Conservation (phyloP, 305 asterid genomes). For the Fraxinus greggii region DNA sequence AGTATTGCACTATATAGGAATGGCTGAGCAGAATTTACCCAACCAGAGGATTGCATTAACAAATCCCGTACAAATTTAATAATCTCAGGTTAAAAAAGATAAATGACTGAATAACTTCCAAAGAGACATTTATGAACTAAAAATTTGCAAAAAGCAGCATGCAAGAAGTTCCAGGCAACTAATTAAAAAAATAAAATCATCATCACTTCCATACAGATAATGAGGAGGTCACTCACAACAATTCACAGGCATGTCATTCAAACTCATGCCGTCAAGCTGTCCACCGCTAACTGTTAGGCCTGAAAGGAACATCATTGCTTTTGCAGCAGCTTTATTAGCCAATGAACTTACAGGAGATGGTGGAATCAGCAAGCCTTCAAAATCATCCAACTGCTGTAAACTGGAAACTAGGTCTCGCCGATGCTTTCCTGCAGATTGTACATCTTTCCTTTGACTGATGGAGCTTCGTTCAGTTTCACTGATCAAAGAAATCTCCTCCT, state of each 20-base stretch:
- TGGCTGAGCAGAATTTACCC: slow-evolving; percentile 8
- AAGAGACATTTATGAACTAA: slow-evolving; percentile 8
- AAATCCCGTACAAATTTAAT: slow-evolving; percentile 9
- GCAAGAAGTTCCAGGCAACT: slow-evolving; percentile 22
- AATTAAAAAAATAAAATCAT: background rate
- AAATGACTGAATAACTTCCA: slow-evolving; percentile 2
- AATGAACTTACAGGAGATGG: slow-evolving; percentile 69
- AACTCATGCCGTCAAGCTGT: slow-evolving; percentile 74
- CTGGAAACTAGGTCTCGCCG: slow-evolving; percentile 76
- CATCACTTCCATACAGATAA: slow-evolving; percentile 11
- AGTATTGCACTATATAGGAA: slow-evolving; percentile 12
- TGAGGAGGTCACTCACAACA: slow-evolving; percentile 62
- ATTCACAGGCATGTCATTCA: slow-evolving; percentile 71
- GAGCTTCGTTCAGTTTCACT: slow-evolving; percentile 46
- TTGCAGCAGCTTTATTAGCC: slow-evolving; percentile 96
- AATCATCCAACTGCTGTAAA: slow-evolving; percentile 77
- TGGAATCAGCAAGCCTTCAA: slow-evolving; percentile 79
- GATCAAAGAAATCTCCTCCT: slow-evolving; percentile 52
- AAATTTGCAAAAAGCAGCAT: slow-evolving; percentile 12
- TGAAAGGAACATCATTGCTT: slow-evolving; percentile 85
- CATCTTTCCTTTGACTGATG: slow-evolving; percentile 46
- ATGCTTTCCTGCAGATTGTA: slow-evolving; percentile 49
- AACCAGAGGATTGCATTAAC: slow-evolving; percentile 17
- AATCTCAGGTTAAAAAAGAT: background rate
- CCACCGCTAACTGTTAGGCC: slow-evolving; percentile 73